These are phyloP conservation scores for Debaryomycetaceae sp. DNA, from an alignment of 1,139 yeast genomes.

Conservation along the genomic window DNA sequence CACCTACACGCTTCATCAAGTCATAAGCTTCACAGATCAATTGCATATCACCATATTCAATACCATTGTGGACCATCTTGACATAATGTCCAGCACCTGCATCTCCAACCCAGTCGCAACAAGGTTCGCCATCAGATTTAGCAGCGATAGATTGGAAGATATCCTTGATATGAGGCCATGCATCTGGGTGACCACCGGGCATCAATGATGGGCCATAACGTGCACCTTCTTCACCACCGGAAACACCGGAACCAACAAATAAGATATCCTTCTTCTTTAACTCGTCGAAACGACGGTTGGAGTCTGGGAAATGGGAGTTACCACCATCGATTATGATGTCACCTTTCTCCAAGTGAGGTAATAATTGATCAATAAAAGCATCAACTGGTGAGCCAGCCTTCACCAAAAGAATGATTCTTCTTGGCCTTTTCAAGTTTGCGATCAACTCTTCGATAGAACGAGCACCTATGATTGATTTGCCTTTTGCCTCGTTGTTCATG, in stretches of 20 bases:
- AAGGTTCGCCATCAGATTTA: constrained; percentile 96
- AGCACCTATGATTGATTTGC: constrained; percentile 92
- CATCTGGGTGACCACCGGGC: constrained; percentile 99
- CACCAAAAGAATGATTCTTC: constrained; percentile 90
- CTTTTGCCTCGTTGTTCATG: constrained; percentile 93
- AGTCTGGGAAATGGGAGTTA: constrained; percentile 98
- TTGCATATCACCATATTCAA: constrained; percentile 99
- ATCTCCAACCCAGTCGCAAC: constrained; percentile 99
- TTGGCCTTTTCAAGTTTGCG: constrained; percentile 91
- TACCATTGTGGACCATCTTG: constrained; percentile 99
- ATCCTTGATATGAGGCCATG: constrained; percentile 97
- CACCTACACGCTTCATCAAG: constrained; percentile 90
- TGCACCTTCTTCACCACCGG: constrained; percentile 99
- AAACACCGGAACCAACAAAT: constrained; percentile 98
- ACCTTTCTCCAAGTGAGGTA: constrained; percentile 91
- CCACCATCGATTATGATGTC: constrained; percentile 99
- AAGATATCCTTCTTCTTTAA: constrained; percentile 82
- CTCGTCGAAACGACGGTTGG: constrained; percentile 94
- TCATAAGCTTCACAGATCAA: constrained; percentile 98
- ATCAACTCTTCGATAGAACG: constrained; percentile 85
- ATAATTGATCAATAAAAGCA: constrained; percentile 79
- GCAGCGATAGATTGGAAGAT: constrained; percentile 97
- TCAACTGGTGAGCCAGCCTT: constrained; percentile 98
- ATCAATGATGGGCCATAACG: constrained; percentile 98
- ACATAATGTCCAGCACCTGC: constrained; percentile 99